Conservation (phyloP, 2,329 filamentous ascomycete species). For the Aspergillus clavatus region DNA sequence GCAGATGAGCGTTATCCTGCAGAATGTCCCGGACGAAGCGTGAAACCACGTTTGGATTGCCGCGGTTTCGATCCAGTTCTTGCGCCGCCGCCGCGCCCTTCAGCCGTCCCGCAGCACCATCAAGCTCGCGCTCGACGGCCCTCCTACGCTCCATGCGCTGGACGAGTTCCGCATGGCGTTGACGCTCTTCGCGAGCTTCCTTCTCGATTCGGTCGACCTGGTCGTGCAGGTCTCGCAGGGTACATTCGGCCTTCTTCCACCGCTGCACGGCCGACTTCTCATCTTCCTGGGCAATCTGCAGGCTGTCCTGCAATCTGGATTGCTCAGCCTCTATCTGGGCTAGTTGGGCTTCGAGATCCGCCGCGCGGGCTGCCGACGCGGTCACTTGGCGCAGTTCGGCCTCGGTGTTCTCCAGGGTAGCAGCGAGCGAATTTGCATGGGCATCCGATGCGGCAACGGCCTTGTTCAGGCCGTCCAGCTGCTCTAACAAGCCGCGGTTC, state of each 20-base stretch:
- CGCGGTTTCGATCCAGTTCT: conserved; percentile 56
- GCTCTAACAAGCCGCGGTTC: conserved; percentile 73
- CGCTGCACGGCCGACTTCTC: conserved; percentile 72
- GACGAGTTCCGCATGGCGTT: conserved; percentile 76
- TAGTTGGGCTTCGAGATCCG: conserved; percentile 75
- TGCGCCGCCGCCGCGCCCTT: conserved; percentile 74
- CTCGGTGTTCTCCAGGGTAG: conserved; percentile 71
- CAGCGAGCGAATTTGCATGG: conserved; percentile 71
- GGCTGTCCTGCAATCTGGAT: conserved; percentile 61
- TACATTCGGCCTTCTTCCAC: conserved; percentile 80
- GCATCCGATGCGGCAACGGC: conserved; percentile 75
- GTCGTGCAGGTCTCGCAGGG: conserved; percentile 72
- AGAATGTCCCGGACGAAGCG: conserved; percentile 95
- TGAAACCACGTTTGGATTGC: conserved; percentile 70
- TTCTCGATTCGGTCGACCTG: conserved; percentile 85
- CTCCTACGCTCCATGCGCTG: conserved; percentile 78
- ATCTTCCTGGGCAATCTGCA: conserved; percentile 66
- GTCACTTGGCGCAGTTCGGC: conserved; percentile 71
- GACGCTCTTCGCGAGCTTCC: conserved; percentile 72
- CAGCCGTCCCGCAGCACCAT: conserved; percentile 70
- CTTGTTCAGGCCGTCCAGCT: conserved; percentile 78
- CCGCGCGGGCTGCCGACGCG: conserved; percentile 66
- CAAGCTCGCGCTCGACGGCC: conserved; percentile 74
- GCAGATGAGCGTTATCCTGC: conserved; percentile 89
- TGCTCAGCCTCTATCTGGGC: conserved; percentile 77